Evolutionary conservation across 106 monocot species (phyloP).

Genomic region (Alisma plantagoaquatica): DNA sequence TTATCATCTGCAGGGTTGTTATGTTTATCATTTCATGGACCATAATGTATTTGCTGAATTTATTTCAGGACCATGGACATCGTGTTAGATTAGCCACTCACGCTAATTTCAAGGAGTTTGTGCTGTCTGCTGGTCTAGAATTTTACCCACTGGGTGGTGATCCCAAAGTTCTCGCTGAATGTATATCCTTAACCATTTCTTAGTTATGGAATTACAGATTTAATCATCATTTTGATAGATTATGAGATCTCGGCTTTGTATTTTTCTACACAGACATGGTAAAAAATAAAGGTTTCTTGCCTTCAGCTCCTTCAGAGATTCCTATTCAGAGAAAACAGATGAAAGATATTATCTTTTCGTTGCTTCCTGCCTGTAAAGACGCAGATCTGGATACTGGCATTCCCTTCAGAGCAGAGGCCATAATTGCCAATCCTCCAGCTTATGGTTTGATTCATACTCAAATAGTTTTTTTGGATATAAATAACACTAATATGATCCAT

Average conservation of each 20-base stretch:
- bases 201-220: too few species aligned
- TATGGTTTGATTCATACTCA: constrained; percentile 86
- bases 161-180: constrained; percentile 87
- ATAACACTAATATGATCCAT: too few species aligned
- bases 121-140: constrained; percentile 85
- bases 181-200: too few species aligned
- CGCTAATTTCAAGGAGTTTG: constrained; percentile 97
- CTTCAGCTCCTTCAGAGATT: constrained; percentile 91
- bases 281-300: constrained; percentile 97
- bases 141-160: constrained; percentile 96
- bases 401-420: constrained; percentile 83
- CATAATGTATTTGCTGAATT: too few species aligned
- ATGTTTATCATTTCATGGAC: too few species aligned
- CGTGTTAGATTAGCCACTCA: constrained; percentile 96
- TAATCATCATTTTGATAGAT: too few species aligned
- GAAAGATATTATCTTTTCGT: constrained; percentile 90
- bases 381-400: constrained; percentile 79
- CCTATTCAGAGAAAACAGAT: constrained; percentile 83
- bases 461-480: too few species aligned
- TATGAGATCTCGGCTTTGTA: too few species aligned
- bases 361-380: constrained; percentile 78
- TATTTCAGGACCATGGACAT: constrained; percentile 83
- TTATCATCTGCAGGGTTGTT: too few species aligned
- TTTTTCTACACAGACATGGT: constrained; percentile 71
- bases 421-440: constrained; percentile 96